A percentile compares a stretch with the other conserved stretches of the same genome.
These are phyloP conservation scores for Trichosanthes cucumerina DNA, from an alignment of 306 rosid species.

Conservation along the genomic window DNA sequence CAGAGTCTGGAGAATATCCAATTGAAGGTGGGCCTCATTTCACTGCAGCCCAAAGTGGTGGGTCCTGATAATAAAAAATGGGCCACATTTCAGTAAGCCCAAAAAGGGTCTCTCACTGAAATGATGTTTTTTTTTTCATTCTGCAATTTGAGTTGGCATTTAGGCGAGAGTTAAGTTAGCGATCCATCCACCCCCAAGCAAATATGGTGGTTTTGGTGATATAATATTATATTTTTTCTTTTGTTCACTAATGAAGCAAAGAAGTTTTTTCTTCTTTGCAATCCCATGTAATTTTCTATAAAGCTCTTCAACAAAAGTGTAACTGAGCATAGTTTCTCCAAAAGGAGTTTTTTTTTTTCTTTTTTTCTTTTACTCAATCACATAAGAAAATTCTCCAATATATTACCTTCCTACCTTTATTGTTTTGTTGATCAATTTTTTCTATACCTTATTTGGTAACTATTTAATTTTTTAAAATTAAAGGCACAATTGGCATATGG, in stretches of 20 bases:
- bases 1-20: constrained; percentile 4
- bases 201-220: background rate
- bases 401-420: too few species aligned
- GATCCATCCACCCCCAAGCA: background rate
- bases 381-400: background rate
- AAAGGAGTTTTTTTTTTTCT: background rate
- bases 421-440: too few species aligned
- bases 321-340: too few species aligned
- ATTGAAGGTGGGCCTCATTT: background rate
- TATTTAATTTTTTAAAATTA: too few species aligned
- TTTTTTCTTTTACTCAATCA: background rate
- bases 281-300: background rate
- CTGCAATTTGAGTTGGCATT: background rate
- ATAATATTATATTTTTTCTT: background rate
- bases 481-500: too few species aligned
- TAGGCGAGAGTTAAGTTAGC: background rate
- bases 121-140: background rate
- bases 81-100: background rate
- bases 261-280: background rate
- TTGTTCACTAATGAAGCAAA: background rate
- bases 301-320: background rate
- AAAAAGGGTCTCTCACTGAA: background rate
- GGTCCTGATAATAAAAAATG: background rate
- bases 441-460: too few species aligned
- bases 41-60: background rate